These are phyloP conservation scores for Yamadazyma triangularis DNA, from an alignment of 1,139 yeast species.

Conservation along the genomic window DNA sequence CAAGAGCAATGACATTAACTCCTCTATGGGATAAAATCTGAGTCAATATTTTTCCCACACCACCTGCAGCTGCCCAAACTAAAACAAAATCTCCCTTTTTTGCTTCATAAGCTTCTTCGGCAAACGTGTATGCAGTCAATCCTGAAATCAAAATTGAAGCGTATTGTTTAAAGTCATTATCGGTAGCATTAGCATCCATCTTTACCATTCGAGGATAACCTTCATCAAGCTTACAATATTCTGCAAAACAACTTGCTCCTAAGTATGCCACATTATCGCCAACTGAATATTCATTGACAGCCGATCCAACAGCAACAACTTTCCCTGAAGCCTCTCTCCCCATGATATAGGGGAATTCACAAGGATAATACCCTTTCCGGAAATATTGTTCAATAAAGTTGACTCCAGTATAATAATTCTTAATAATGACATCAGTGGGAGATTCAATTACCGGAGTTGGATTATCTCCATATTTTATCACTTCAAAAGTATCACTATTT, in stretches of 20 bases:
- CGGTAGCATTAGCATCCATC: slow-evolving; percentile 44
- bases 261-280: slow-evolving; percentile 74
- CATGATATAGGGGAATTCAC: slow-evolving; percentile 52
- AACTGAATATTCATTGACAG: slow-evolving; percentile 51
- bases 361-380: slow-evolving; percentile 70
- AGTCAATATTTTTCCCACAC: slow-evolving; percentile 69
- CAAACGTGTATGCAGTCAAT: slow-evolving; percentile 70
- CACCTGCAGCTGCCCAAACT: slow-evolving; percentile 94
- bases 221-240: slow-evolving; percentile 53
- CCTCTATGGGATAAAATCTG: slow-evolving; percentile 63
- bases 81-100: slow-evolving; percentile 64
- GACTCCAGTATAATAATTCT: slow-evolving; percentile 71
- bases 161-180: slow-evolving; percentile 40
- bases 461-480: slow-evolving; percentile 40
- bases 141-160: slow-evolving; percentile 70
- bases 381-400: slow-evolving; percentile 82
- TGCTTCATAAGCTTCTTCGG: slow-evolving; percentile 61
- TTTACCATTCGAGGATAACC: slow-evolving; percentile 32
- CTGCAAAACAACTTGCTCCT: slow-evolving; percentile 56
- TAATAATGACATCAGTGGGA: slow-evolving; percentile 56
- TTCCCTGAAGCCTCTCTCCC: slow-evolving; percentile 88
- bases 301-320: slow-evolving; percentile 62
- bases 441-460: slow-evolving; percentile 55
- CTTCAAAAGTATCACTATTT: slow-evolving; percentile 42
- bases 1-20: slow-evolving; percentile 79